Evolutionary conservation across 257 asterid genomes (phyloP).

Genomic region (Fraxinus pennsylvanica): DNA sequence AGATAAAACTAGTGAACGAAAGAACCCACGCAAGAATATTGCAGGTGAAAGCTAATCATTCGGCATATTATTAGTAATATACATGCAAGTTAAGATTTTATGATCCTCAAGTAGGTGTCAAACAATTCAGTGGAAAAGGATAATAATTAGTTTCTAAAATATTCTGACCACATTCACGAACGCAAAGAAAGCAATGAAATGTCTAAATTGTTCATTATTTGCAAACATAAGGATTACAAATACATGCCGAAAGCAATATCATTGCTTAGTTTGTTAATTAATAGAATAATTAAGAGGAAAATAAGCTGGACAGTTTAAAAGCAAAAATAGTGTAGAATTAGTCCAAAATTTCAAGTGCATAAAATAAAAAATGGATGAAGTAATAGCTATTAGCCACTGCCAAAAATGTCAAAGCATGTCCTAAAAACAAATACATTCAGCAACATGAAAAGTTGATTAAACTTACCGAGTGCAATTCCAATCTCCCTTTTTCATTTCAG

Average conservation of each 20-base stretch:
- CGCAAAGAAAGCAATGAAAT: not conserved
- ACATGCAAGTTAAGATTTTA: no score
- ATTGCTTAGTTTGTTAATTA: not conserved
- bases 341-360: not conserved
- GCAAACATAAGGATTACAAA: not conserved
- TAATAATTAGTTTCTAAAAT: no score
- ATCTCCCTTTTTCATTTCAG: conserved; percentile 71
- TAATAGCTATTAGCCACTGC: not conserved
- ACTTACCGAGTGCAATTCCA: conserved; percentile 83
- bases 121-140: no score
- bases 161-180: not conserved
- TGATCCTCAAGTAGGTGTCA: not conserved
- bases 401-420: conserved; percentile 14
- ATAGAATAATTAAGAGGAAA: not conserved
- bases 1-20: not conserved
- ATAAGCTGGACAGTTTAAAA: not conserved
- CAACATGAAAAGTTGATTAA: conserved; percentile 15
- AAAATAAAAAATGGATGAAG: not conserved
- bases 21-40: not conserved
- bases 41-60: not conserved
- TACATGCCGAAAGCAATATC: not conserved
- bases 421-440: conserved; percentile 1
- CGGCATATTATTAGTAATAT: no score
- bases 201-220: not conserved
- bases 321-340: not conserved